Base-by-base conservation (phyloP, 768 basidiomycete genomes). In the Rickenella mellea region DNA sequence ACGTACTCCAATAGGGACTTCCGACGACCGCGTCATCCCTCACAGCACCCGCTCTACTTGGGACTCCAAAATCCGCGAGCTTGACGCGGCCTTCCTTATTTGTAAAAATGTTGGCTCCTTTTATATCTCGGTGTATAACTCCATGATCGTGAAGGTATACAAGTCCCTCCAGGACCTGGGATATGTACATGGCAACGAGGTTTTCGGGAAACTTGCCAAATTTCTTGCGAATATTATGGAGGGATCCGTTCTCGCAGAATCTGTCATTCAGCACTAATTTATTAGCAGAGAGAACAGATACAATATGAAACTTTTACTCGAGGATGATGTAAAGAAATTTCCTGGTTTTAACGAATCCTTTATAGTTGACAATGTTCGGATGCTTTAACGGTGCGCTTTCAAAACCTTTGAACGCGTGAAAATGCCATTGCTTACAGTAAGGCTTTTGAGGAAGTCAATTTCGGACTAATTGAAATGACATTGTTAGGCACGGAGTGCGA, bases 161-260 rank as follows among this genome's bases (percentile, higher is more conserved):
- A 26, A 99, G 72, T 1, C 96, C 96, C 54, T 94, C 87, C 22
- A 99, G 73, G 19, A 97, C 89, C 63, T 99, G 96, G 32, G 86
- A 88, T 52, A 97, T 89, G 65, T 97, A 98, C 12, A 97, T 88
- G 0, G 88, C 92, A 21, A 98, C 94, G 15, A 99, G 79, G 51
- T 78, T 86, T 60, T 99, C 96, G 1, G 96, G 96, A 57, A 99
- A 98, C 68, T 98, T 97, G 50, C 96, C 96, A 55, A 98, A 99
- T 37, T 87, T 81, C 63, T 97, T 97, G 63, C 83, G 83, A 54
- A 98, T 96, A 45, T 83, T 87, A 58, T 94, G 88, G 6, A 99
- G 68, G 5, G 91, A 96, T 14, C 96, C 96, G 56, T 99, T 99
- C 71, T 99, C 96, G 67, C 96, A 98, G 58, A 93, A 94, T 54